Percentiles rank a stretch among this genome's conserved stretches.
Evolutionary conservation across 2,329 filamentous ascomycete species (phyloP).

Genomic region (Talaromyces islandicus): DNA sequence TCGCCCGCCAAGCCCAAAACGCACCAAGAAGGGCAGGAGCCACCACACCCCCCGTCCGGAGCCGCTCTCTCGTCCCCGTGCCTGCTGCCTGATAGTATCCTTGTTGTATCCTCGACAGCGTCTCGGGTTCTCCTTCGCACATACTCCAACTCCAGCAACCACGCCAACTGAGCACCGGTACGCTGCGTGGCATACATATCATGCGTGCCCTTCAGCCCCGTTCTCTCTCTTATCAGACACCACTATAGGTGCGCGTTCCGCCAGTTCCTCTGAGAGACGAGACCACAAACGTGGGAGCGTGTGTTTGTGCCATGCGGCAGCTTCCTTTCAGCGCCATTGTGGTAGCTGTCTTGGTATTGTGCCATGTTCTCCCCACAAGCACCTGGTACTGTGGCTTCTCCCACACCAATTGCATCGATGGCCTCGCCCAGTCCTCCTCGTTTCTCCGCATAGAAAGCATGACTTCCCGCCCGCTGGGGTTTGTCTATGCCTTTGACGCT

Average conservation of each 20-base stretch:
- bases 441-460: slow-evolving; percentile 28
- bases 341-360: background rate
- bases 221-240: background rate
- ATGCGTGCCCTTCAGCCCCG: background rate
- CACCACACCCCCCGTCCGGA: background rate
- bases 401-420: slow-evolving; percentile 30
- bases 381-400: slow-evolving; percentile 25
- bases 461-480: slow-evolving; percentile 24
- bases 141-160: background rate
- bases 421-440: slow-evolving; percentile 31
- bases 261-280: background rate
- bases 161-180: background rate
- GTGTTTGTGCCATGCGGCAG: slow-evolving; percentile 1
- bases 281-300: background rate
- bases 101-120: background rate
- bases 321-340: background rate
- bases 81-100: background rate
- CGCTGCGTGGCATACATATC: background rate
- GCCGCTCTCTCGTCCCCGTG: background rate
- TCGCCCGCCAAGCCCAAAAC: background rate
- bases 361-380: background rate
- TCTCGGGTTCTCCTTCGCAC: background rate
- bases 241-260: background rate
- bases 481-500: slow-evolving; percentile 32
- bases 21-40: background rate